Percentiles rank a stretch among this genome's conserved stretches.
Conservation (phyloP, 441 rosid species). For the Jatropha podagrica region DNA sequence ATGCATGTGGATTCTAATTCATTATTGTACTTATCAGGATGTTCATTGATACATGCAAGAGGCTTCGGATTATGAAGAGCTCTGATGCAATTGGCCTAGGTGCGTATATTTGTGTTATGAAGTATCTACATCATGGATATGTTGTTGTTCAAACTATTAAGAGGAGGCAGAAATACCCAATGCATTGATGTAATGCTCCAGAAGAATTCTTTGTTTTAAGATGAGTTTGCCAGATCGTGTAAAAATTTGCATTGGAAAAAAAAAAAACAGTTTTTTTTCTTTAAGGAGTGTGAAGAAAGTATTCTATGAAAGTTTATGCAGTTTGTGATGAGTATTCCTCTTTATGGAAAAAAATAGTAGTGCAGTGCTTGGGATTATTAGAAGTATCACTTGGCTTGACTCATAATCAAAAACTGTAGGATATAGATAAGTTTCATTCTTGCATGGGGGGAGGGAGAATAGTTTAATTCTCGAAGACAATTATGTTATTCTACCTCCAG, state of each 20-base stretch:
- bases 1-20: not conserved
- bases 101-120: slow-evolving; percentile 21
- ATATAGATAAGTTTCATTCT: not conserved
- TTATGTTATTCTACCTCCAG: not conserved
- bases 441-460: not conserved
- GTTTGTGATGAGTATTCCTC: not conserved
- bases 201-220: not conserved
- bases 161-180: not conserved
- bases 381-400: not conserved
- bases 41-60: slow-evolving; percentile 82
- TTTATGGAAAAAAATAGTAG: not conserved
- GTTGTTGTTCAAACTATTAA: not conserved
- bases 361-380: not conserved
- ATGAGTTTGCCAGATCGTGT: not conserved
- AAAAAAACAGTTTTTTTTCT: not conserved
- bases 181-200: not conserved
- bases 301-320: not conserved
- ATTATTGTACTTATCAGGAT: slow-evolving; percentile 46
- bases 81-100: slow-evolving; percentile 96
- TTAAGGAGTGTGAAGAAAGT: not conserved
- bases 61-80: slow-evolving; percentile 91
- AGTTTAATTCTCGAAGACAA: not conserved
- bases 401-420: not conserved
- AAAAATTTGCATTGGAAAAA: not conserved
- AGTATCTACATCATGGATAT: not conserved